Percentiles rank a stretch among this genome's conserved stretches.
Conservation (phyloP, 768 basidiomycete genomes). For the Dendrothele bispora region DNA sequence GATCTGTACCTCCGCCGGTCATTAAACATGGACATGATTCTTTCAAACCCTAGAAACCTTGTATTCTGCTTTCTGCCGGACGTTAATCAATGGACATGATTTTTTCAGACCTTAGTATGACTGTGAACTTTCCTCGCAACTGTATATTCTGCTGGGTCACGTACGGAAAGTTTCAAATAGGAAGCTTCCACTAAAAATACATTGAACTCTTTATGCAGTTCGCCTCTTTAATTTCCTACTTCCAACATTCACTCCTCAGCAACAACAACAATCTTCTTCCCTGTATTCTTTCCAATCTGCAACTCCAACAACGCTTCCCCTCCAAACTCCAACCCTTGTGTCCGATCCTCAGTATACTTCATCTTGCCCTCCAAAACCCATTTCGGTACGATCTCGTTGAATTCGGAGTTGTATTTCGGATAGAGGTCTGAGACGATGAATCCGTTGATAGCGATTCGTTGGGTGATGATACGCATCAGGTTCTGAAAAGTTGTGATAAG, state of each 20-base stretch:
- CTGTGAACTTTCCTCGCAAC: no score
- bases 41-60: no score
- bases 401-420: conserved; percentile 28
- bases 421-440: conserved; percentile 26
- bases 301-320: conserved; percentile 31
- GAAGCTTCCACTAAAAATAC: no score
- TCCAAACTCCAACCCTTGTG: conserved; percentile 25
- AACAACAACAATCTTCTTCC: conserved; percentile 14
- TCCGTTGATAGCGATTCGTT: conserved; percentile 21
- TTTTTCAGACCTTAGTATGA: no score
- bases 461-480: conserved; percentile 5
- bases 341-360: conserved; percentile 31
- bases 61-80: no score
- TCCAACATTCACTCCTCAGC: conserved; percentile 12
- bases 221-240: background rate
- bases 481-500: conserved; percentile 5
- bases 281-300: conserved; percentile 32
- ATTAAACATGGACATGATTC: no score
- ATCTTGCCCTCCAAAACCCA: conserved; percentile 28
- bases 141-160: no score
- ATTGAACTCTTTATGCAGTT: no score
- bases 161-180: no score
- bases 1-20: no score
- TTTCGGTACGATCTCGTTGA: conserved; percentile 29
- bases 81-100: no score